Evolutionary conservation across 805 yeast species (phyloP), one percentile per base, ranked within the genome.

Genomic region (Metschnikowia sp.): DNA sequence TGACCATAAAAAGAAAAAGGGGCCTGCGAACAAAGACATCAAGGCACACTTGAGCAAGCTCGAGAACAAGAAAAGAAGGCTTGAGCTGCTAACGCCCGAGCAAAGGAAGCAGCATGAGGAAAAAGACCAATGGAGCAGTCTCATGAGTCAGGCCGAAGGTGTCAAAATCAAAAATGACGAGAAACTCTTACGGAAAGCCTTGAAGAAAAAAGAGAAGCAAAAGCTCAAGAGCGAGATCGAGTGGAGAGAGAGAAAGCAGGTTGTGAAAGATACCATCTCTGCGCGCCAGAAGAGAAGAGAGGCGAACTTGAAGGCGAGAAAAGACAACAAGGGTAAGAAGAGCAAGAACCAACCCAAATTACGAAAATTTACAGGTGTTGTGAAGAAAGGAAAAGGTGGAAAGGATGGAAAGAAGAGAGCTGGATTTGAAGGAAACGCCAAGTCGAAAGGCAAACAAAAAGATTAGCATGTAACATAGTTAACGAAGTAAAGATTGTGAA

Each of bases 161-260:
- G 69, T 81, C 28, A 92, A 89, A 65, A 73, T 92, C 39, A 86
- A 86, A 58, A 97, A 94, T 66, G 95, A 92, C 65, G 98, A 92
- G 64, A 84, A 82, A 61, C 70, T 94, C 57, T 77, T 94, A 66
- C 85, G 84, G 60, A 92, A 88, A 65, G 88, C 97, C 2, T 67
- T 92, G 51, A 90, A 86, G 71, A 78, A 86, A 58, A 88, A 89
- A 63, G 92, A 88, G 58, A 82, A 86, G 51, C 77, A 78, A 61
- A 94, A 94, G 74, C 79, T 87, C 61, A 88, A 84, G 72, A 85
- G 95, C 48, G 96, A 89, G 59, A 72, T 81, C 43, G 96, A 92
- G 66, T 94, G 99, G 99, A 78, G 72, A 54, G 97, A 92, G 43
- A 81, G 99, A 55, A 84, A 87, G 63, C 86, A 84, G 57, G 77